These are phyloP conservation scores for Suillus americanus DNA, from an alignment of 768 basidiomycete genomes.

Conservation along the genomic window DNA sequence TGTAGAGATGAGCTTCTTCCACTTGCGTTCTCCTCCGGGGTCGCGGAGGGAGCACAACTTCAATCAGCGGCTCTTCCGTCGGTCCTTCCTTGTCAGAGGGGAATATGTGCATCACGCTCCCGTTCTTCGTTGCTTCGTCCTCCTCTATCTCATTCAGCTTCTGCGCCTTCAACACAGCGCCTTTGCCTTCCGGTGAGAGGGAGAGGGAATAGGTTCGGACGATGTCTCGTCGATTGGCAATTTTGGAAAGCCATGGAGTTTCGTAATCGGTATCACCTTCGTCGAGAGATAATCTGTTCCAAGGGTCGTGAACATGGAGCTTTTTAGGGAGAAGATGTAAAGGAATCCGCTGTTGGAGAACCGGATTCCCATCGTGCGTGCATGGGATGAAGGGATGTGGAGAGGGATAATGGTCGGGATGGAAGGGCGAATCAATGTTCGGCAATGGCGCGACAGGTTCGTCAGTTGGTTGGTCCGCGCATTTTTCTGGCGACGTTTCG, in stretches of 20 bases:
- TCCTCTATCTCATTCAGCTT: slow-evolving; percentile 8
- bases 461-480: background rate
- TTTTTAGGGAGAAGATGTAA: slow-evolving; percentile 37
- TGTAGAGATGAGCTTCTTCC: slow-evolving; percentile 49
- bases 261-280: background rate
- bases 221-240: slow-evolving; percentile 21
- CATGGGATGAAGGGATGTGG: slow-evolving; percentile 45
- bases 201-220: slow-evolving; percentile 32
- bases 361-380: slow-evolving; percentile 13
- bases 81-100: slow-evolving; percentile 18
- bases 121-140: slow-evolving; percentile 14
- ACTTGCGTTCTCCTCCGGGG: slow-evolving; percentile 19
- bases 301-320: slow-evolving; percentile 46
- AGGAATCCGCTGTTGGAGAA: slow-evolving; percentile 36
- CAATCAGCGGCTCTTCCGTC: slow-evolving; percentile 29
- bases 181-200: slow-evolving; percentile 2
- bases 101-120: slow-evolving; percentile 19
- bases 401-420: slow-evolving; percentile 35
- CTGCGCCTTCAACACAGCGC: background rate
- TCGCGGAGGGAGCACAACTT: slow-evolving; percentile 28
- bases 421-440: slow-evolving; percentile 24
- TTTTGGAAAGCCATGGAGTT: slow-evolving; percentile 28
- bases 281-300: slow-evolving; percentile 28
- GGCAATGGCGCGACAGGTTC: background rate
- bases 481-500: background rate